Base-by-base conservation (phyloP, 805 yeast species). In the Ascoidea asiatica region DNA sequence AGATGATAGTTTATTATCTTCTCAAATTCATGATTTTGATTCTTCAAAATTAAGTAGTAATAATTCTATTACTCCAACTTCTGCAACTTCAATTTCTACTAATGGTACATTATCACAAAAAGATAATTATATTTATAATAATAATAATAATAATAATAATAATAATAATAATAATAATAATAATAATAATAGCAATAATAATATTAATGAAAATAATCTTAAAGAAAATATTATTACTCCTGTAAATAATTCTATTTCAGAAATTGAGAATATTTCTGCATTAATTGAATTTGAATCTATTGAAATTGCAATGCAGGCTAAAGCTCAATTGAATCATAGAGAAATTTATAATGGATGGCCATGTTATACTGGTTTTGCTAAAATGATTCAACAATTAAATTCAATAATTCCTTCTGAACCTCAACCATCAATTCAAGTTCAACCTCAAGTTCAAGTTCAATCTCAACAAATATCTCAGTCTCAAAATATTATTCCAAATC, bases 281-380 rank as follows among this genome's bases (percentile, higher is more conserved):
- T 67, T 88, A 46, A 81, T 85, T 19, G 92, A 84, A 59, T 89
- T 85, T 59, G 71, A 73, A 3, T 65, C 73, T 21, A 62, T 82
- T 5, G 95, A 86, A 43, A 66, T 77, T 29, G 95, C 98, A 6
- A 77, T 84, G 69, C 73, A 70, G 41, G 87, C 95, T 43, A 79
- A 80, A 56, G 82, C 85, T 15, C 75, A 70, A 42, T 72, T 89
- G 56, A 86, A 83, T 55, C 94, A 88, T 50, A 78, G 80, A 51
- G 96, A 90, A 55, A 68, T 90, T 37, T 73, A 79, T 48, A 85
- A 90, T 2, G 95, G 95, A 3, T 69, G 75, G 21, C 76, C 81
- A 17, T 76, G 92, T 57, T 66, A 76, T 37, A 85, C 87, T 37
- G 85, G 89, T 0, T 92, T 87, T 69, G 97, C 96, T 3, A 84